Evolutionary conservation across 2,329 filamentous ascomycete species (phyloP), one percentile per base, ranked within the genome.

Genomic region (Ophiostoma australiae): DNA sequence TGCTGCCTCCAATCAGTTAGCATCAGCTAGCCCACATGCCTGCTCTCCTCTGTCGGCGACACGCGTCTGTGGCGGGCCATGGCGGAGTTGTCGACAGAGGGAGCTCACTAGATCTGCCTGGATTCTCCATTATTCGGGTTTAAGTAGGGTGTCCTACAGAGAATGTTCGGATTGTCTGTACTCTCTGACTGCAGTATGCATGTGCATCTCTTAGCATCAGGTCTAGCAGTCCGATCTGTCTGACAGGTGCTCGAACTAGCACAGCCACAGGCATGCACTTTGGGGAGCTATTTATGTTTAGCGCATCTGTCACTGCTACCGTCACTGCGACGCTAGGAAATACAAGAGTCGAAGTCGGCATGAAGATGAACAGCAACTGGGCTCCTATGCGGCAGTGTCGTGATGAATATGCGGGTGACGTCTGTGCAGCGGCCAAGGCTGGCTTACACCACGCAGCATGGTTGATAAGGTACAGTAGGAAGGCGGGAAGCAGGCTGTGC

Each of bases 51-150:
- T 17, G 52, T 11, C 52, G 52, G 27, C 23, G 55, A 61, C 55
- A 61, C 55, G 55, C 55, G 55, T 61, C 55, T 33, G 27, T 61
- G 55, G 55, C 55, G 27, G 55, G 55, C 55, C 55, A 61, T 61
- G 55, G 55, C 52, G 23, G 52, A 55, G 52, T 55, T 23, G 52
- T 55, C 23, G n/a, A 55, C 52, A n/a, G 52, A 55, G 52, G 52
- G 52, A 7, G 48, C 48, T 41, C 11, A 31, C n/a, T 61, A 33
- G 55, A 61, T 31, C 55, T 61, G 7, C 55, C 15, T 61, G 23
- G 23, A 5, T 31, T 23, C 15, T 17, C 27, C 13, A 61, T 61
- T 61, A 23, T 33, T 61, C 55, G 55, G 55, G 17, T 33, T 61
- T 61, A 15, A 58, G 7, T 27, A 48, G n/a, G 4, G 52, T n/a